These are phyloP conservation scores for Kodamaea alishanica DNA, from an alignment of 1,139 yeast genomes.

Conservation along the genomic window DNA sequence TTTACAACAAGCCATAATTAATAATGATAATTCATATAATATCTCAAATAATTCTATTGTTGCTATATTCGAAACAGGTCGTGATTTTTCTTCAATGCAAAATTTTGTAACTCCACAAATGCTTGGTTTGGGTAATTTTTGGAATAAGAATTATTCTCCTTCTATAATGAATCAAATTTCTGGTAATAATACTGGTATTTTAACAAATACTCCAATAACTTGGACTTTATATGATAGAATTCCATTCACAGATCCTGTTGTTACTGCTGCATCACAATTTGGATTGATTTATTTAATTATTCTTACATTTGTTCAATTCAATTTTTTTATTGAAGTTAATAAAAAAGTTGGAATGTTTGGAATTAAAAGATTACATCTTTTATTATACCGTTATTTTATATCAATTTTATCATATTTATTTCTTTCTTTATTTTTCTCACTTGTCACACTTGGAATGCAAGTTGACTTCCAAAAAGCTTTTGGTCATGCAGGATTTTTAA, in stretches of 20 bases:
- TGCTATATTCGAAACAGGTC: conserved; percentile 39
- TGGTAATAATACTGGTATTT: conserved; percentile 11
- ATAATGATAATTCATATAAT: conserved; percentile 26
- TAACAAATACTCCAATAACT: conserved; percentile 29
- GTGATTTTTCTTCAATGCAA: conserved; percentile 34
- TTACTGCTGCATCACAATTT: conserved; percentile 65
- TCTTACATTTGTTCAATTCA: conserved; percentile 45
- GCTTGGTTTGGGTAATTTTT: conserved; percentile 16
- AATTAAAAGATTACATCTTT: conserved; percentile 27
- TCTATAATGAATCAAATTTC: conserved; percentile 2
- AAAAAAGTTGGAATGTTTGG: conserved; percentile 17
- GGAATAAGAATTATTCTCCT: conserved; percentile 16
- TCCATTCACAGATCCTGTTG: conserved; percentile 48
- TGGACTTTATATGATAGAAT: conserved; percentile 44
- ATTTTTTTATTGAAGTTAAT: conserved; percentile 14
- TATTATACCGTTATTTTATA: conserved; percentile 29
- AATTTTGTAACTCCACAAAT: conserved; percentile 25
- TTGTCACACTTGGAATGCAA: conserved; percentile 43
- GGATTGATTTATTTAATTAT: conserved; percentile 75
- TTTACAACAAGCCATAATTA: conserved; percentile 25
- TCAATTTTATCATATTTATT: conserved; percentile 32
- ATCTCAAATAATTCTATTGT: conserved; percentile 23
- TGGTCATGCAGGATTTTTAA: conserved; percentile 42
- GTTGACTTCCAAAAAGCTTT: conserved; percentile 37
- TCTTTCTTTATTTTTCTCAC: conserved; percentile 35